Conservation (phyloP, 192 early-diverging fungal genomes). For the Podochytrium sp. region DNA sequence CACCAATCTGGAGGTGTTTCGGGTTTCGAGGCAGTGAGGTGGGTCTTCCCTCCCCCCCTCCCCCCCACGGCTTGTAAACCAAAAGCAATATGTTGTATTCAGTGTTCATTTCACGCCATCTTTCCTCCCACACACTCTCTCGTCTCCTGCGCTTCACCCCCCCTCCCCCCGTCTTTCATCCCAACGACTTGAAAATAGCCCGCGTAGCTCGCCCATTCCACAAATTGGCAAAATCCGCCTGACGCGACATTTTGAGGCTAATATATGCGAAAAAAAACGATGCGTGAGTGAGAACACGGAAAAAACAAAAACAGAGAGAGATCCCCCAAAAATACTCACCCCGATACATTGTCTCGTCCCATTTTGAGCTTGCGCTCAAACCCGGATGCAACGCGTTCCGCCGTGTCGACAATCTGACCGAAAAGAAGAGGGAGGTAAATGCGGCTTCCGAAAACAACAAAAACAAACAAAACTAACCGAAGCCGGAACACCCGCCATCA, state of each 20-base stretch:
- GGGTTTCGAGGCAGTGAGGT: too few species aligned
- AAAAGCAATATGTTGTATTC: too few species aligned
- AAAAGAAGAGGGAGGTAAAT: background rate
- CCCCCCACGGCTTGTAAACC: too few species aligned
- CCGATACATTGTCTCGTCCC: constrained; percentile 3
- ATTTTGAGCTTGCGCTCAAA: constrained; percentile 69
- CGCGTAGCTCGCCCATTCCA: constrained; percentile 2
- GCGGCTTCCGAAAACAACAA: background rate
- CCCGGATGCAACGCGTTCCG: constrained; percentile 68
- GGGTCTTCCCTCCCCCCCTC: too few species aligned
- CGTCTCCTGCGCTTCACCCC: background rate
- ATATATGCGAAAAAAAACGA: too few species aligned
- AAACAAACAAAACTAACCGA: too few species aligned
- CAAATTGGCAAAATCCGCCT: constrained; percentile 37
- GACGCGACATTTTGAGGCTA: constrained; percentile 24
- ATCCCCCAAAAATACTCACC: constrained; percentile 3
- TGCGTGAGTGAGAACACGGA: too few species aligned
- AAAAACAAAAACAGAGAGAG: too few species aligned
- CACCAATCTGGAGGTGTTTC: too few species aligned
- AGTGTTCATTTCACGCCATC: too few species aligned
- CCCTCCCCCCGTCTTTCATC: background rate
- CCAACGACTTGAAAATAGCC: background rate
- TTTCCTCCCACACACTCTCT: background rate
- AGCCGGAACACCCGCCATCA: constrained; percentile 90
- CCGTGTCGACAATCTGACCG: constrained; percentile 59